phyloP scores from a whole-genome alignment of 805 yeast genomes.

The Pichia ethanolica region DNA sequence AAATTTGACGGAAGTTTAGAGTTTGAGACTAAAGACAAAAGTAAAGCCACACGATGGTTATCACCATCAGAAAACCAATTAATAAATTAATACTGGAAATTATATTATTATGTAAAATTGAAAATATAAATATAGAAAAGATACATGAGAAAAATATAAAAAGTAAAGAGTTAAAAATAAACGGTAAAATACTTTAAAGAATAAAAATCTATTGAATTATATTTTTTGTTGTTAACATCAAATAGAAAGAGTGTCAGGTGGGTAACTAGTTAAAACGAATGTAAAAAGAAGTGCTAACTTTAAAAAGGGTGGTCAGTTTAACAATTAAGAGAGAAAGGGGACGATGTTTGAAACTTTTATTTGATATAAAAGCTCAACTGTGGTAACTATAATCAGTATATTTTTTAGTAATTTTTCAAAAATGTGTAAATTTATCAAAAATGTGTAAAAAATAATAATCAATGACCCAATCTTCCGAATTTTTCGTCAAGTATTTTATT shows the following conservation, averaged over 20 bases:
- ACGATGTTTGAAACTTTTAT: no score
- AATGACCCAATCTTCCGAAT: constrained; percentile 23
- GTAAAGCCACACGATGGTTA: constrained; percentile 6
- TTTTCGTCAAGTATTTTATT: constrained; percentile 29
- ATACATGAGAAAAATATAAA: neutral
- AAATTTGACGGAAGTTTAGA: constrained; percentile 28
- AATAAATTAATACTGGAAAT: neutral
- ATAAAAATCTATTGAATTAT: neutral
- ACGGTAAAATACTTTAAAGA: neutral
- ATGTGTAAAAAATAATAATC: no score
- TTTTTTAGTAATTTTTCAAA: no score
- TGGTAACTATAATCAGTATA: no score
- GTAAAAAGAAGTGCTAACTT: no score
- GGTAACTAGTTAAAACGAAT: no score
- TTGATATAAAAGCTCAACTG: no score
- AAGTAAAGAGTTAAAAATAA: neutral
- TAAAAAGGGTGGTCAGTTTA: no score
- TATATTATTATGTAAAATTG: neutral
- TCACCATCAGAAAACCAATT: neutral
- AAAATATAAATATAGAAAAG: neutral
- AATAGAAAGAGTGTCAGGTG: no score
- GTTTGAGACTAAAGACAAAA: neutral
- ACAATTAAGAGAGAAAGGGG: no score
- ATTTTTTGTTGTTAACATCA: no score
- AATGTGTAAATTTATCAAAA: no score